Percentiles rank a stretch among this genome's conserved stretches.
phyloP scores from a whole-genome alignment of 2,329 filamentous ascomycete species.

The Claviceps sp. region DNA sequence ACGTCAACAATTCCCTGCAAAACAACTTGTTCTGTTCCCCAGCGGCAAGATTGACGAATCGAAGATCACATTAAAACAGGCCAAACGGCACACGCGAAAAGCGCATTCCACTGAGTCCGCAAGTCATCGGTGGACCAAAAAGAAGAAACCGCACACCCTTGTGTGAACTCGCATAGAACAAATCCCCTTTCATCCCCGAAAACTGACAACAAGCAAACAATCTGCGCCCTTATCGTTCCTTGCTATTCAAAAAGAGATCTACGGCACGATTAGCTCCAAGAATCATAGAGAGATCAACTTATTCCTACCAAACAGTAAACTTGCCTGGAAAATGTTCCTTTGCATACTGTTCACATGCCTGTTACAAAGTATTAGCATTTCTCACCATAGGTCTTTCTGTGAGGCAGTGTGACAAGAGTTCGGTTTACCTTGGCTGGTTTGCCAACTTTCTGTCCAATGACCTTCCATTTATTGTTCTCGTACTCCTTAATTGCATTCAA shows the following conservation, averaged over 20 bases:
- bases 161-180: background rate
- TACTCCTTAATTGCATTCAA: conserved; percentile 96
- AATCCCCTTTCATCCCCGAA: background rate
- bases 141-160: background rate
- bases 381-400: background rate
- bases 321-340: conserved; percentile 76
- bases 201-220: background rate
- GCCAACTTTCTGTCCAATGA: conserved; percentile 89
- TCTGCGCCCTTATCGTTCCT: conserved; percentile 20
- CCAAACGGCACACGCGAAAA: background rate
- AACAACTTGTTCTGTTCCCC: background rate
- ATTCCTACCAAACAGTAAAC: conserved; percentile 4
- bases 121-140: background rate
- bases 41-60: background rate
- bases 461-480: conserved; percentile 97
- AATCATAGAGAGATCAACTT: no score
- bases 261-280: conserved; percentile 14
- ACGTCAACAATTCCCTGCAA: background rate
- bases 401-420: no score
- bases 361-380: conserved; percentile 3
- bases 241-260: conserved; percentile 26
- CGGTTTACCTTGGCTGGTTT: conserved; percentile 72
- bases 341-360: conserved; percentile 63
- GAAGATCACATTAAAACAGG: background rate
- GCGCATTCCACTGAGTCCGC: background rate